Evolutionary conservation across 2,329 filamentous ascomycete species (phyloP), one percentile per base, ranked within the genome.

Genomic region (Teratosphaeria pseudoeucalypti): DNA sequence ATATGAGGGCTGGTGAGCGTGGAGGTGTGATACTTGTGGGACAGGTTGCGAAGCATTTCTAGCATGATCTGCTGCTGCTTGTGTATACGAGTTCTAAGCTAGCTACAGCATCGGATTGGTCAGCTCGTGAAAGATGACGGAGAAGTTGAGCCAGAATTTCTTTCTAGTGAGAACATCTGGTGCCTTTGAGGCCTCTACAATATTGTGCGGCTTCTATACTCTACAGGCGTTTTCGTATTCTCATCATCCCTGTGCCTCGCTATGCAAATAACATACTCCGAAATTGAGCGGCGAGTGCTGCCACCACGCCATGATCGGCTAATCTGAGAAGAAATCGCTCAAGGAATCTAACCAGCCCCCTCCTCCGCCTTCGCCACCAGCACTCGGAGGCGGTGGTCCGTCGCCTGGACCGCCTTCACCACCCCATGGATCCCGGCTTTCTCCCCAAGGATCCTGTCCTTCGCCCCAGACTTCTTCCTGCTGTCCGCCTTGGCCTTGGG

Each of bases 401-500:
- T 66, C 67, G 6, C 74, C 72, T 68, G 71, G 72, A n/a, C 72
- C 63, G 52, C 73, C 71, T 34, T 65, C 67, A 26, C 61, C 54
- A 16, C 68, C 64, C 72, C 68, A 72, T 16, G 62, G 64, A 59
- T 69, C 66, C n/a, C 70, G 55, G 34, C 66, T 63, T 39, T 69
- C 63, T n/a, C 63, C 54, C 32, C 63, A 61, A 55, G 19, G 19
- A 19, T 55, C 37, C 19, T 57, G 37, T 12, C 37, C 11, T 49
- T 53, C 60, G 52, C 37, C 64, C 60, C 56, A 63, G 6, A 39
- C 32, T 23, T 57, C 58, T 52, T 62, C 62, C 29, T 60, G 56
- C 47, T 61, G 54, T 10, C 49, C 34, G 9, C 29, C 54, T 43
- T 49, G 54, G 6, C 29, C 54, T n/a, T 53, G 26, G 47, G 60